Evolutionary conservation across 2,329 filamentous ascomycete genomes (phyloP).

Genomic region (Diaporthe sp.): DNA sequence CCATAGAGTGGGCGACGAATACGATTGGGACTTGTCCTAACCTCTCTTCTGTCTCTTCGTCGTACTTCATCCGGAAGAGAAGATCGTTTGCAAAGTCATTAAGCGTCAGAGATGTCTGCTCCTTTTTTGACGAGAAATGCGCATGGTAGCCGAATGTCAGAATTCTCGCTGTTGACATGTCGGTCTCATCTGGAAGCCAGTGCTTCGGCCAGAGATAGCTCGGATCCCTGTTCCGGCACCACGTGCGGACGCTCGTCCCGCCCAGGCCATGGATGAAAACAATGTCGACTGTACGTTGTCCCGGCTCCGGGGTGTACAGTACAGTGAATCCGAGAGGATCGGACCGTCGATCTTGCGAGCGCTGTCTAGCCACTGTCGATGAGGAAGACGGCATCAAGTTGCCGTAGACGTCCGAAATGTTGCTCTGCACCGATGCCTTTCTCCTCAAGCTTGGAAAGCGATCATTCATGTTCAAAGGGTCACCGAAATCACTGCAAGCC

Average conservation of each 20-base stretch:
- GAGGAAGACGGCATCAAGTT: slow-evolving; percentile 24
- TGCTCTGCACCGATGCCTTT: slow-evolving; percentile 25
- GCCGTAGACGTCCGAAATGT: slow-evolving; percentile 27
- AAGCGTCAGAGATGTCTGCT: slow-evolving; percentile 37
- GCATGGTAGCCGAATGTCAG: slow-evolving; percentile 46
- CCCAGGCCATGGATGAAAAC: slow-evolving; percentile 46
- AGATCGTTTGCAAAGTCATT: slow-evolving; percentile 45
- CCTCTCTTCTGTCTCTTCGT: slow-evolving; percentile 37
- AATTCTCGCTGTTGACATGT: slow-evolving; percentile 41
- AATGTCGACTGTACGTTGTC: slow-evolving; percentile 41
- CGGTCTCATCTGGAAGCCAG: slow-evolving; percentile 41
- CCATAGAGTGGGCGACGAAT: slow-evolving; percentile 45
- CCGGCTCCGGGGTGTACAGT: slow-evolving; percentile 32
- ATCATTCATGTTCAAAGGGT: slow-evolving; percentile 24
- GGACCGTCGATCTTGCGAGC: slow-evolving; percentile 26
- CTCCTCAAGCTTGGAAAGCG: slow-evolving; percentile 24
- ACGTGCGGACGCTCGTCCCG: slow-evolving; percentile 42
- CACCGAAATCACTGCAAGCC: slow-evolving; percentile 17
- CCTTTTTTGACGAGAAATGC: slow-evolving; percentile 38
- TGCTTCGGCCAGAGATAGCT: slow-evolving; percentile 42
- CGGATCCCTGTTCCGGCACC: slow-evolving; percentile 41
- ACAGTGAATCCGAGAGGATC: slow-evolving; percentile 40
- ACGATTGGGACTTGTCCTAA: slow-evolving; percentile 43
- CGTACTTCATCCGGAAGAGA: slow-evolving; percentile 43
- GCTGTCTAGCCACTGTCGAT: slow-evolving; percentile 11